Evolutionary conservation across 495 filamentous ascomycete species (phyloP).

Genomic region (Aspergillus sparsus): DNA sequence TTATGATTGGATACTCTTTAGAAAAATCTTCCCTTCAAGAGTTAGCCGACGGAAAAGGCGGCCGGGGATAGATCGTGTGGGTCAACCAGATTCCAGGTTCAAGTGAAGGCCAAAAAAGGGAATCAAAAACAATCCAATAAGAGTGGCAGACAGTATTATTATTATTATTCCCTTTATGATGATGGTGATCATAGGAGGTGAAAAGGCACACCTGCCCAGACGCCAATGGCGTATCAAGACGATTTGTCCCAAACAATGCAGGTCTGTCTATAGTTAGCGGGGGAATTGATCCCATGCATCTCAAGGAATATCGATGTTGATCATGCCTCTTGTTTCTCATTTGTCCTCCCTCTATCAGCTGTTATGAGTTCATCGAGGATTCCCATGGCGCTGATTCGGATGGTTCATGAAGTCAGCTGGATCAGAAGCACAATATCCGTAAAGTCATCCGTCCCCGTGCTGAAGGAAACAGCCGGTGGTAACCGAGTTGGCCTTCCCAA

Average conservation of each 20-base stretch:
- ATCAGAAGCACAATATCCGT: slow-evolving; percentile 10
- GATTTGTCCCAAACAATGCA: neutral
- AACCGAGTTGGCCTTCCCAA: slow-evolving; percentile 3
- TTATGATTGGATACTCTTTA: slow-evolving; percentile 15
- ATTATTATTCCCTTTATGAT: neutral
- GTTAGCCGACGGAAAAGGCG: slow-evolving; percentile 15
- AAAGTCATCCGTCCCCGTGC: neutral
- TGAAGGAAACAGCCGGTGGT: slow-evolving; percentile 7
- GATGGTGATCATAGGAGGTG: neutral
- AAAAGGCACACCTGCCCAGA: neutral
- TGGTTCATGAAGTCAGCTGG: slow-evolving; percentile 13
- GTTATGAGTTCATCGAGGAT: neutral
- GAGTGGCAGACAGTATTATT: too few species aligned
- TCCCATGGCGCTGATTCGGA: neutral
- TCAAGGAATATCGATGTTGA: neutral
- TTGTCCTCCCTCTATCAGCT: slow-evolving; percentile 1
- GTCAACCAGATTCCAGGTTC: slow-evolving; percentile 3
- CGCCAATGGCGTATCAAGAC: neutral
- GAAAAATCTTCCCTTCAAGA: slow-evolving; percentile 12
- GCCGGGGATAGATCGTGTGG: slow-evolving; percentile 14
- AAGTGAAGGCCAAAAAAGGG: neutral
- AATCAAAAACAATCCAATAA: neutral
- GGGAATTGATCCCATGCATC: too few species aligned
- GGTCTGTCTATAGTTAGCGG: neutral
- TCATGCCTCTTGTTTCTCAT: neutral